A percentile compares a stretch with the other conserved stretches of the same genome.
Evolutionary conservation across 352 stramenopile genomes (phyloP).

Genomic region (Phytophthora meadii): DNA sequence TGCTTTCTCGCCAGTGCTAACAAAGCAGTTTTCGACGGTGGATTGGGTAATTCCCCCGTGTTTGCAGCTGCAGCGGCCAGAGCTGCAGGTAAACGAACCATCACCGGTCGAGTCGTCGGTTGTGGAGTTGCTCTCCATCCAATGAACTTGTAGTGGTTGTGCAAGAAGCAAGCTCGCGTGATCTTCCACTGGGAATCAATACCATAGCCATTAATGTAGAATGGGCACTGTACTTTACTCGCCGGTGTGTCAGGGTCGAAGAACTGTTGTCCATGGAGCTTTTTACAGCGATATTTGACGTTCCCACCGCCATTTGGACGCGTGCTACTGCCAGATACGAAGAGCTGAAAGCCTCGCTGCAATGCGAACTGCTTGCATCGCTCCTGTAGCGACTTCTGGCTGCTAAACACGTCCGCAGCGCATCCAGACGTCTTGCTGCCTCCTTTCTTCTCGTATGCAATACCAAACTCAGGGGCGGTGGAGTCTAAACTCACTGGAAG

Average conservation of each 20-base stretch:
- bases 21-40: neutral
- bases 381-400: constrained; percentile 72
- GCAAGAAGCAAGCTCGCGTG: constrained; percentile 74
- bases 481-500: constrained; percentile 58
- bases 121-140: constrained; percentile 46
- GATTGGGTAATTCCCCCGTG: neutral
- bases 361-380: constrained; percentile 84
- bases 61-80: constrained; percentile 14
- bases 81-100: neutral
- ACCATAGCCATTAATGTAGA: constrained; percentile 86
- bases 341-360: constrained; percentile 76
- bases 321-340: constrained; percentile 73
- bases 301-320: constrained; percentile 74
- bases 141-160: constrained; percentile 91
- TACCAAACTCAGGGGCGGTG: constrained; percentile 58
- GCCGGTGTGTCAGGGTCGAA: constrained; percentile 63
- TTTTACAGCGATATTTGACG: constrained; percentile 87
- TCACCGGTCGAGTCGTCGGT: neutral
- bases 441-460: constrained; percentile 82
- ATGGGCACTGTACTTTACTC: constrained; percentile 67
- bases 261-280: constrained; percentile 82
- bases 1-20: neutral
- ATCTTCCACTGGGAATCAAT: constrained; percentile 76
- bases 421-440: constrained; percentile 60
- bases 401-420: constrained; percentile 61